Base-by-base conservation (phyloP, 495 filamentous ascomycete species). In the Tetracladium setigerum region DNA sequence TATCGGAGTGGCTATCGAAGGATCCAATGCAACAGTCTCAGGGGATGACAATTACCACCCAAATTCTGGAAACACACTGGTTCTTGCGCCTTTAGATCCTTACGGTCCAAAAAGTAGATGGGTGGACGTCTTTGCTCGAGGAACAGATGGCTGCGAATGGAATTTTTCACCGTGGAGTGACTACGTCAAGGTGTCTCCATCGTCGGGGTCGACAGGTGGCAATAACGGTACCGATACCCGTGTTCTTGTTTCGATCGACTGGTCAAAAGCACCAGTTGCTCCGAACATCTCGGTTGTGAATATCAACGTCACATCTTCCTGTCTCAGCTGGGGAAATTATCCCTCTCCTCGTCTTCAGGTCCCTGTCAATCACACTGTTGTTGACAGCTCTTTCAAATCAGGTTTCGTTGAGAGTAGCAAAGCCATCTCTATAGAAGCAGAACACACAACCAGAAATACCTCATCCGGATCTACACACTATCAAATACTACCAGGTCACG, bases 391-490 rank as follows among this genome's bases (percentile, higher is more conserved):
- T 17, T 87, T 86, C 64, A 69, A 57, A 4, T 39, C 64, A 35
- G 83, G 82, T 38, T 86, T 83, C 52, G 76, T 86, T 49, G 84
- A 89, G 60, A 69, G 67, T 4, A 78, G 84, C 54, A 68, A 67
- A 36, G 66, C 73, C 46, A 61, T 89, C 36, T 66, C 78, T 47
- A 82, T 87, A 49, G 72, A 82, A 53, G 72, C 74, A 9, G 70
- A 74, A 14, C 70, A 83, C 56, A 76, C 73, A 40, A 52, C 72
- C 27, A 68, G 72, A 19, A 60, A 65, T 24, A 48, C 58, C 1
- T 46, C 57, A 3, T 65, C 64, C 47, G 58, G 62, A n/a, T 62
- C 62, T 31, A 62, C 69, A 8, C 66, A 59, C 3, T 83, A 82
- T 61, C 65, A 69, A 33, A 72, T 64, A 2, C 72, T 84, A 35